Base-by-base conservation (phyloP, 352 stramenopile genomes). In the Globisporangium camurandrum region DNA sequence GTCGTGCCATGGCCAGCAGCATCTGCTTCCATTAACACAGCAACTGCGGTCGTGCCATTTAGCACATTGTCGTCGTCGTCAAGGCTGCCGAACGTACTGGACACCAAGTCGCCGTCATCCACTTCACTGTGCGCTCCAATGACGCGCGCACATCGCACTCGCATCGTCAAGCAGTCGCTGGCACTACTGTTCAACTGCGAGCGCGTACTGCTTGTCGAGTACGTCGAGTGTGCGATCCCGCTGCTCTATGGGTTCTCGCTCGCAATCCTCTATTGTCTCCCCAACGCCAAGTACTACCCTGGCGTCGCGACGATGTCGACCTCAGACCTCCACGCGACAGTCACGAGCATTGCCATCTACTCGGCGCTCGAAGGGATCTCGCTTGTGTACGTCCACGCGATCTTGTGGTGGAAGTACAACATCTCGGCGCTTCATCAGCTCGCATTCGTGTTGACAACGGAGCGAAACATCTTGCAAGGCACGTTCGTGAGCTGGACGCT, bases 391-490 rank as follows among this genome's bases (percentile, higher is more conserved):
- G 22, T 57, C 6, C 26, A 66, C 24, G 0, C 54, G 3, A 31
- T 54, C 11, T 38, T 72, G 2, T 53, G 49, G 22, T 36, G 56
- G 27, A 56, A 45, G 27, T 51, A 74, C 20, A 59, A 46, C 1
- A 62, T 63, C 27, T 62, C 60, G 8, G 43, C 58, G 2, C 10
- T 61, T 2, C 67, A 74, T 26, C 60, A 69, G 26, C 31, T 74
- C 16, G 66, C 62, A 3, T 79, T 79, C 42, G 66, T 79, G 27
- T 54, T 79, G 33, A 16, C 22, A 22, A 45, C 22, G 7, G 23
- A 45, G 19, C n/a, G 39, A 10, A 11, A 30, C 19, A 12, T 45
- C 6, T 34, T 46, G 23, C 41, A 46, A 33, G 41, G 41, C 9
- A 10, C 28, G 12, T 34, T 46, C 10, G 14, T 46, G 11, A 22